These are phyloP conservation scores for Macrocystidia cucumis DNA, from an alignment of 1,284 basidiomycete genomes.

Conservation along the genomic window DNA sequence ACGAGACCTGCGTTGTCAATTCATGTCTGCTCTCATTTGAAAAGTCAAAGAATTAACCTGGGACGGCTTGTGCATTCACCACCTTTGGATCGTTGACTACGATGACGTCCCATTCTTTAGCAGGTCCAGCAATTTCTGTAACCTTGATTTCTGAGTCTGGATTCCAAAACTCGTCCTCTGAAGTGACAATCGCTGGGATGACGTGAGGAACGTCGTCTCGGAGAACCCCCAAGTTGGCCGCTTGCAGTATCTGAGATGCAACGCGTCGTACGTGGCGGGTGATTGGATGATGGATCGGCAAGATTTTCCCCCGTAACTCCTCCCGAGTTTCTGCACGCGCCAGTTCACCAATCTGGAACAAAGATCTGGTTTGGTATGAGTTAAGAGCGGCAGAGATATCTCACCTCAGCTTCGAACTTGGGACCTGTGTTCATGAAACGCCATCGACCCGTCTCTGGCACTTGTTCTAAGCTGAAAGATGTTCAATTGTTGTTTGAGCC, in stretches of 20 bases:
- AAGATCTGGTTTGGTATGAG: not conserved
- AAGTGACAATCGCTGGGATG: constrained; percentile 15
- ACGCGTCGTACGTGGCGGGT: constrained; percentile 64
- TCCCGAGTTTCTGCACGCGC: constrained; percentile 43
- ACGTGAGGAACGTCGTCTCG: constrained; percentile 21
- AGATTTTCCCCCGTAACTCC: constrained; percentile 49
- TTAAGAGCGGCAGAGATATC: constrained; percentile 9
- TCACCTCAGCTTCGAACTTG: constrained; percentile 45
- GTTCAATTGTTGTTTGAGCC: not conserved
- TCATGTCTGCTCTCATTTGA: not conserved
- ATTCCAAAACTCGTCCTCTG: constrained; percentile 24
- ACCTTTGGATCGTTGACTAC: constrained; percentile 73
- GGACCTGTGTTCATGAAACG: constrained; percentile 77
- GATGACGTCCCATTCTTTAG: constrained; percentile 65
- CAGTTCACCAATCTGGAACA: constrained; percentile 36
- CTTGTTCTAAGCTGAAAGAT: constrained; percentile 79
- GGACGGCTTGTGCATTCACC: constrained; percentile 78
- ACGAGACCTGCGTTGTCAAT: constrained; percentile 32
- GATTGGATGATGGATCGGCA: constrained; percentile 65
- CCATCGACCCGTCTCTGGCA: constrained; percentile 78
- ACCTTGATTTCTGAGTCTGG: constrained; percentile 19
- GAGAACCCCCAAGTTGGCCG: constrained; percentile 64
- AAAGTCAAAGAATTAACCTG: constrained; percentile 37
- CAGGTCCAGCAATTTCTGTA: constrained; percentile 14
- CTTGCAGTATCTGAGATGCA: constrained; percentile 65